Base-by-base conservation (phyloP, 2,329 filamentous ascomycete species). In the Aspergillus uvarum region DNA sequence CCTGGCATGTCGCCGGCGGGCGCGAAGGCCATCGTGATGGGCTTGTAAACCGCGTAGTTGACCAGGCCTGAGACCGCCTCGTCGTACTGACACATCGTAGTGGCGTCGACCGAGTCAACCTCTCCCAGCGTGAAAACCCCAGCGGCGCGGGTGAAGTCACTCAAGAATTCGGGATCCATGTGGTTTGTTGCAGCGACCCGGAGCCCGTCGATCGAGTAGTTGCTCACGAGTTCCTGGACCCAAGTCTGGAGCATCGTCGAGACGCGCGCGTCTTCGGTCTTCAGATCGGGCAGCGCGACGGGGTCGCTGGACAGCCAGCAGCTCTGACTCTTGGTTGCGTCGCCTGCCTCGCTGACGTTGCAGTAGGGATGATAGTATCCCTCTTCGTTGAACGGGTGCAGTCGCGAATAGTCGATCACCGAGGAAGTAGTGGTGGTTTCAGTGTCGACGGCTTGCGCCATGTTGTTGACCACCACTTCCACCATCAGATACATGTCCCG, bases 151-250 rank as follows among this genome's bases (percentile, higher is more conserved):
- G 67, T 67, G 59, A 81, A 80, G 1, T 60, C 64, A 1, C 64
- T 48, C 67, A 78, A 76, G 63, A 81, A 82, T 2, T 62, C 67
- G 0, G 72, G 73, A 32, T 79, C 70, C 49, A 82, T 76, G 59
- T 83, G 75, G 63, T 80, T 78, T 7, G 77, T 76, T 38, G 80
- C 80, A 65, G 84, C 82, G 31, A 83, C 72, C 31, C 82, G 79
- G 8, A 83, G 70, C 4, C 82, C 82, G 65, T 84, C 82, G 50
- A 80, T 64, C 5, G 68, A 76, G 63, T 82, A 82, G 21, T 77
- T 77, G 3, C 70, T 63, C 16, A 79, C 76, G 79, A 79, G 80
- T 4, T 76, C 56, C 22, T 75, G 66, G 63, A 80, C 71, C 56
- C 38, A 44, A 7, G 14, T 44, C 38, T 44, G 38, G 12, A 44